Percentiles rank a stretch among this genome's conserved stretches.
These are phyloP conservation scores for Cicer bijugum DNA, from an alignment of 306 rosid genomes.

Conservation along the genomic window DNA sequence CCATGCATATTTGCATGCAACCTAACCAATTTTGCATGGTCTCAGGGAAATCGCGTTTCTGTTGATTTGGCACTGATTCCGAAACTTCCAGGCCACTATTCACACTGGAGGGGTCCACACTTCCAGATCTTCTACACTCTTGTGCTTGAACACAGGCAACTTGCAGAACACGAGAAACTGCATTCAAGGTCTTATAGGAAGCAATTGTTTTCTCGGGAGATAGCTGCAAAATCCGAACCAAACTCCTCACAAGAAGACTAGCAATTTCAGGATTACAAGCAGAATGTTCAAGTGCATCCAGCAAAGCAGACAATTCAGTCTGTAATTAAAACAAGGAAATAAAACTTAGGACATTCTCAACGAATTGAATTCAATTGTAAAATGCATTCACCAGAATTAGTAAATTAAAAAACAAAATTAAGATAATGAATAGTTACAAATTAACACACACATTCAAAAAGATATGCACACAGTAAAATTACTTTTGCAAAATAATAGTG, in stretches of 20 bases:
- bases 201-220: slow-evolving; percentile 81
- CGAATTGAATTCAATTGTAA: slow-evolving; percentile 19
- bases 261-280: slow-evolving; percentile 79
- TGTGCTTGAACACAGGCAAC: slow-evolving; percentile 88
- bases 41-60: slow-evolving; percentile 46
- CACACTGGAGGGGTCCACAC: slow-evolving; percentile 48
- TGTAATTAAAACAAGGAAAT: slow-evolving; percentile 49
- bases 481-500: slow-evolving; percentile 36
- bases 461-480: slow-evolving; percentile 9
- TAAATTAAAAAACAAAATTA: background rate
- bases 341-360: slow-evolving; percentile 42
- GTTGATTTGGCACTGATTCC: slow-evolving; percentile 47
- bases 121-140: slow-evolving; percentile 65
- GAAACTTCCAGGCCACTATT: slow-evolving; percentile 45
- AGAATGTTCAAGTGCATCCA: slow-evolving; percentile 84
- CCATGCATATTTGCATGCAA: slow-evolving; percentile 71
- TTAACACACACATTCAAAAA: slow-evolving; percentile 18
- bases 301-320: slow-evolving; percentile 84
- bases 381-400: slow-evolving; percentile 24
- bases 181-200: slow-evolving; percentile 75
- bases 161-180: slow-evolving; percentile 79
- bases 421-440: slow-evolving; percentile 32
- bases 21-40: slow-evolving; percentile 56
- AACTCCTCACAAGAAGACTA: slow-evolving; percentile 69
- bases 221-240: slow-evolving; percentile 68